Conservation (phyloP, 148 eudicot genomes). For the Rhododendron henanense region DNA sequence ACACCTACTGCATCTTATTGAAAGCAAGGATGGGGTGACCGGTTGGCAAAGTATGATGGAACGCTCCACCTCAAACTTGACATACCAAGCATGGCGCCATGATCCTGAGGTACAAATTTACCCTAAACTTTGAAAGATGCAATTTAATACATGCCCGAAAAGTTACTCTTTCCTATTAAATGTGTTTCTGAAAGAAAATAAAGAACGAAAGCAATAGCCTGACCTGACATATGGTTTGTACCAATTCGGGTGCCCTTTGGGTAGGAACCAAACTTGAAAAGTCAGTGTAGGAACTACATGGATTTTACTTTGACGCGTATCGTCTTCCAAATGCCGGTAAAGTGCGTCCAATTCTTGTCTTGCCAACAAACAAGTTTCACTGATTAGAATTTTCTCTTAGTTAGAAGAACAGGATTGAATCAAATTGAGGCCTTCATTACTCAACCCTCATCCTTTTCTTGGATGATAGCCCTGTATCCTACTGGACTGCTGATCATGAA, state of each 20-base stretch:
- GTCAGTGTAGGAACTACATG: not conserved
- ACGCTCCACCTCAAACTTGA: conserved; percentile 59
- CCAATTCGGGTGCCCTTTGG: not conserved
- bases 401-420: not conserved
- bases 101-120: conserved; percentile 65
- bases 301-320: not conserved
- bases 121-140: not conserved
- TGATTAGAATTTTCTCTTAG: not conserved
- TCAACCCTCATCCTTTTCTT: not conserved
- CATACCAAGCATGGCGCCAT: conserved; percentile 83
- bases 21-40: conserved; percentile 54
- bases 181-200: not conserved
- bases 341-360: not conserved
- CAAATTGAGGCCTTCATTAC: not conserved
- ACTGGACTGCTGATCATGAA: not conserved
- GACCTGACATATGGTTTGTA: not conserved
- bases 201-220: not conserved
- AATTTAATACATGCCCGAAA: not conserved
- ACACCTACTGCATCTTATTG: conserved; percentile 61
- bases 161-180: not conserved
- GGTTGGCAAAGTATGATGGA: conserved; percentile 83
- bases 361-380: not conserved
- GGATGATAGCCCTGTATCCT: not conserved
- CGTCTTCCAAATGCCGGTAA: not conserved
- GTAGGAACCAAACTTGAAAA: not conserved